A percentile compares a stretch with the other conserved stretches of the same genome.
Evolutionary conservation across 352 stramenopile genomes (phyloP).

Genomic region (Globisporangium carolinianum): DNA sequence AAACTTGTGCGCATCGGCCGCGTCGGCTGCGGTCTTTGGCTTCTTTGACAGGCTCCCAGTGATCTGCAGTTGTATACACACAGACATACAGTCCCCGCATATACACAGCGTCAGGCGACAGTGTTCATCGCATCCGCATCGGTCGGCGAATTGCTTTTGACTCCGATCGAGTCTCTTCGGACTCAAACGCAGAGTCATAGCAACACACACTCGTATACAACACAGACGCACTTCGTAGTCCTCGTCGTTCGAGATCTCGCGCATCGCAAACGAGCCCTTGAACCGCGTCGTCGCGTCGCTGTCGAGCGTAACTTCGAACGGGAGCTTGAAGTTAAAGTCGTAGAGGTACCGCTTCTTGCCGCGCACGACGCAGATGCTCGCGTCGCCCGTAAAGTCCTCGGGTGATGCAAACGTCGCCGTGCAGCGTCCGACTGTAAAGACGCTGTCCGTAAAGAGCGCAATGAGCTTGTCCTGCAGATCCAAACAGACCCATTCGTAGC

Average conservation of each 20-base stretch:
- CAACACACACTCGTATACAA: neutral
- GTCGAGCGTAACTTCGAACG: conserved; percentile 55
- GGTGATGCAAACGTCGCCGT: conserved; percentile 44
- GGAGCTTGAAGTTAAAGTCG: conserved; percentile 78
- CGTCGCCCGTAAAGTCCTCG: conserved; percentile 72
- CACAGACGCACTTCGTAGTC: conserved; percentile 66
- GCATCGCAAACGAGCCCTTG: conserved; percentile 67
- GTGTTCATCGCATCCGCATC: too few relatives aligned
- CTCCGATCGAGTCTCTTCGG: too few relatives aligned
- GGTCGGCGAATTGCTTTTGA: too few relatives aligned
- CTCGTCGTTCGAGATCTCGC: conserved; percentile 85
- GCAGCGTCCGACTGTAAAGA: conserved; percentile 35
- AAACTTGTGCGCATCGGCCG: conserved; percentile 44
- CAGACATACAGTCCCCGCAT: too few relatives aligned
- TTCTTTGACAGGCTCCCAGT: conserved; percentile 50
- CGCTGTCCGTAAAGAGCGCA: conserved; percentile 37
- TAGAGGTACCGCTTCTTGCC: conserved; percentile 88
- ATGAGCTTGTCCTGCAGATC: conserved; percentile 40
- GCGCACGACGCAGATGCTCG: conserved; percentile 83
- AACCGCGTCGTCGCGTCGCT: conserved; percentile 26
- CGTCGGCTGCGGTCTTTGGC: conserved; percentile 27
- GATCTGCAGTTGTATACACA: conserved; percentile 29
- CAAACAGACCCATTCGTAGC: too few relatives aligned
- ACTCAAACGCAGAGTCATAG: too few relatives aligned
- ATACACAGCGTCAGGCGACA: neutral